Percentiles rank a stretch among this genome's conserved stretches.
Evolutionary conservation across 1,284 basidiomycete genomes (phyloP).

Genomic region (Ganoderma meredithae): DNA sequence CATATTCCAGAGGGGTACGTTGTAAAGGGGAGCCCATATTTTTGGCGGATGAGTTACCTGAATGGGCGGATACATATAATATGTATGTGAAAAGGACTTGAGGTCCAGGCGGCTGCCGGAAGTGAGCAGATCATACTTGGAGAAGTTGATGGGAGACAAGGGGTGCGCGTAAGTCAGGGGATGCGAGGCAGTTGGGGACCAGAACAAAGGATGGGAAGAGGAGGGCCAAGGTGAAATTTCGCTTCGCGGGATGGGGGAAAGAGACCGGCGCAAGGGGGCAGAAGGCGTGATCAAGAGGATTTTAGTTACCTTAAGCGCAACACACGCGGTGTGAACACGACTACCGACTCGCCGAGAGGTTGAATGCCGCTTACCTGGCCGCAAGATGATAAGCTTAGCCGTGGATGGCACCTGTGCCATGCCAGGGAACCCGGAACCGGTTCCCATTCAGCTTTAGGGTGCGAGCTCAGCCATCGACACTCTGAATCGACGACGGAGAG

Average conservation of each 20-base stretch:
- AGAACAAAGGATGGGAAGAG: constrained; percentile 23
- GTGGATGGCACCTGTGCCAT: constrained; percentile 2
- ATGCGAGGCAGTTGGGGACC: constrained; percentile 24
- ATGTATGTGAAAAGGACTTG: constrained; percentile 15
- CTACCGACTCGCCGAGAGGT: constrained; percentile 5
- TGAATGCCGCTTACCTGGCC: background rate
- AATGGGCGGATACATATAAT: constrained; percentile 14
- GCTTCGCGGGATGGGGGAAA: constrained; percentile 29
- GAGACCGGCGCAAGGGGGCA: constrained; percentile 23
- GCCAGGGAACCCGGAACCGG: background rate
- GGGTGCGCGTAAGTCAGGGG: constrained; percentile 19
- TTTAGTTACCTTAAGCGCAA: constrained; percentile 1
- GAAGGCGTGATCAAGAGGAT: background rate
- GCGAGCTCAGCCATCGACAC: background rate
- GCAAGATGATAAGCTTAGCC: constrained; percentile 7
- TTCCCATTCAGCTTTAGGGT: constrained; percentile 4
- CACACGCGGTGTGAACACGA: constrained; percentile 1
- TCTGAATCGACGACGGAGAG: background rate
- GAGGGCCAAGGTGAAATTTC: background rate
- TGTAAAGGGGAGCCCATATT: constrained; percentile 28
- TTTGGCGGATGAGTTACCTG: constrained; percentile 13
- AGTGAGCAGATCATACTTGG: constrained; percentile 19
- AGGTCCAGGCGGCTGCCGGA: constrained; percentile 23
- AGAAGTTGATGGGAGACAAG: constrained; percentile 8
- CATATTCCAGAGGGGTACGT: constrained; percentile 13